Conservation (phyloP, 495 filamentous ascomycete genomes). For the Aspergillus mulundensis region DNA sequence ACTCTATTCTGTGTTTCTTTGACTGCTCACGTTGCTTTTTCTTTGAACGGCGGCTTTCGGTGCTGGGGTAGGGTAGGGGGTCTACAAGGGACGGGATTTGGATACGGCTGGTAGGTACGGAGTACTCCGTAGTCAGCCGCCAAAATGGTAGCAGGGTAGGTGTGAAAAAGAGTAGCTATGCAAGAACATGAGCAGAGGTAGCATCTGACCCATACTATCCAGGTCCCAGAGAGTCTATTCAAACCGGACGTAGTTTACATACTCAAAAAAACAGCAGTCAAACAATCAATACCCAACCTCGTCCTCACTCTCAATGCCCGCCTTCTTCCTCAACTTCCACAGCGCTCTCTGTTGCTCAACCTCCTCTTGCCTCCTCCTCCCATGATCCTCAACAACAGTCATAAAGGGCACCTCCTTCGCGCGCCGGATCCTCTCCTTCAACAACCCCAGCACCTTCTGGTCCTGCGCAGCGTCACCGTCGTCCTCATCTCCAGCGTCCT, state of each 20-base stretch:
- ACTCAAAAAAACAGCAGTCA: not conserved
- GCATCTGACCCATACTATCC: too few relatives aligned
- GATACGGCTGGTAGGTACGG: too few relatives aligned
- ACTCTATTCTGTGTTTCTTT: not conserved
- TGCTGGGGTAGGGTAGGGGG: not conserved
- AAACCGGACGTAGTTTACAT: not conserved
- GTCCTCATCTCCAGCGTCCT: conserved; percentile 19
- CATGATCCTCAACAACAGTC: conserved; percentile 41
- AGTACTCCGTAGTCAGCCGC: too few relatives aligned
- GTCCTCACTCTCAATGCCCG: conserved; percentile 39
- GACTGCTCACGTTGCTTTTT: not conserved
- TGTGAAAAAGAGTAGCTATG: too few relatives aligned
- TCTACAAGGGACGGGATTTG: too few relatives aligned
- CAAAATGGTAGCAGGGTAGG: too few relatives aligned
- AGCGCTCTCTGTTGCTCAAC: conserved; percentile 27
- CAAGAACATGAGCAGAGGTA: too few relatives aligned
- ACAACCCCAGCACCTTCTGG: conserved; percentile 18
- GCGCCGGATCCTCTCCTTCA: conserved; percentile 34
- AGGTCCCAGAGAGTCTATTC: too few relatives aligned
- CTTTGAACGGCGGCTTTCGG: not conserved
- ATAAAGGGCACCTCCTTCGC: conserved; percentile 46
- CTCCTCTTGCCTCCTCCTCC: conserved; percentile 30
- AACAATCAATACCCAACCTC: conserved; percentile 34
- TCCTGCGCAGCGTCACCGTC: conserved; percentile 13
- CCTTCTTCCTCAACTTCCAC: conserved; percentile 48